These are phyloP conservation scores for Madurella mycetomatis DNA, from an alignment of 2,329 filamentous ascomycete species.

Conservation along the genomic window DNA sequence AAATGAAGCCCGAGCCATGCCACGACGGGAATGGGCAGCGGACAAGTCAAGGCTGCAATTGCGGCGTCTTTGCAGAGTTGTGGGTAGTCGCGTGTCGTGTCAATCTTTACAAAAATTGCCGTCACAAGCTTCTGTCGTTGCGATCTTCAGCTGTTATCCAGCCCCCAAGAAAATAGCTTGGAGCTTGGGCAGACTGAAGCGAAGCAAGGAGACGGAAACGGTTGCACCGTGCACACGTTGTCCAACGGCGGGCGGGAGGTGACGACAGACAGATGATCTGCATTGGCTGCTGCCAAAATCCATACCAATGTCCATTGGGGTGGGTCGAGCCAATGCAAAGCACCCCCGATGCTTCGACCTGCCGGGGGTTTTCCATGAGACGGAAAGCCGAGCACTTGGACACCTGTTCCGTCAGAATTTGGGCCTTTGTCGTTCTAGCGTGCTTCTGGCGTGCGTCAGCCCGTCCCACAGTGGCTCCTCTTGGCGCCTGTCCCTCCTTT, in stretches of 20 bases:
- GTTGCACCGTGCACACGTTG: slow-evolving; percentile 12
- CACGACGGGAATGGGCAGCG: too few relatives aligned
- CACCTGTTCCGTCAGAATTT: not conserved
- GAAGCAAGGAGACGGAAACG: not conserved
- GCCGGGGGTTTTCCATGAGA: slow-evolving; percentile 8
- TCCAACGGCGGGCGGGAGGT: not conserved
- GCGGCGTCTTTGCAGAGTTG: too few relatives aligned
- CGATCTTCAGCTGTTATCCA: not conserved
- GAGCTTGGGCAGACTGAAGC: too few relatives aligned
- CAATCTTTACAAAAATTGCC: too few relatives aligned
- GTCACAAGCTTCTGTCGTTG: not conserved
- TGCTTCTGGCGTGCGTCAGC: slow-evolving; percentile 20
- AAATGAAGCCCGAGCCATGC: too few relatives aligned
- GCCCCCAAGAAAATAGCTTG: too few relatives aligned
- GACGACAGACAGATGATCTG: slow-evolving; percentile 13
- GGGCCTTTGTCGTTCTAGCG: slow-evolving; percentile 21
- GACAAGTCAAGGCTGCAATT: too few relatives aligned
- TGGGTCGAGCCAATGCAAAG: slow-evolving; percentile 11
- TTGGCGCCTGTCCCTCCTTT: not conserved
- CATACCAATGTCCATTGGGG: slow-evolving; percentile 16
- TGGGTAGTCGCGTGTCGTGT: too few relatives aligned
- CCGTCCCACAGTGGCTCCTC: not conserved
- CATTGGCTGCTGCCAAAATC: slow-evolving; percentile 13
- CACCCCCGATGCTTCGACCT: not conserved
- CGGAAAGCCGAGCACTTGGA: too few relatives aligned